These are phyloP conservation scores for Suhomyces emberorum DNA, from an alignment of 805 yeast genomes.

Conservation along the genomic window DNA sequence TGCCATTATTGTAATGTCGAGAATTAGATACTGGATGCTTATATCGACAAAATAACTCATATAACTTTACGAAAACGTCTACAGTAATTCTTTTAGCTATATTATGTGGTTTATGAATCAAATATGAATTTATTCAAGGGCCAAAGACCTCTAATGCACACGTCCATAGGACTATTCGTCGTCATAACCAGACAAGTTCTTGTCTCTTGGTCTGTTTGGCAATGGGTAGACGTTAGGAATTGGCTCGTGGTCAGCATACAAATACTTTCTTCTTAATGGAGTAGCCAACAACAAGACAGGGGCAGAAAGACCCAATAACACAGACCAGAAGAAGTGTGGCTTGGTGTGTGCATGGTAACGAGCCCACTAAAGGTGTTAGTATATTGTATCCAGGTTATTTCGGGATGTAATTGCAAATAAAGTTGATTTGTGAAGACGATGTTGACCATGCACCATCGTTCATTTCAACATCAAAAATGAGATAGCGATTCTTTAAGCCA, in stretches of 20 bases:
- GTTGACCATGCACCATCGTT: too few relatives aligned
- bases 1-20: too few relatives aligned
- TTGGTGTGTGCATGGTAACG: constrained; percentile 74
- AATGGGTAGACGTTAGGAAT: constrained; percentile 61
- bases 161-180: constrained; percentile 29
- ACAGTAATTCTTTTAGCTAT: too few relatives aligned
- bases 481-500: too few relatives aligned
- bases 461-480: too few relatives aligned
- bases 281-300: constrained; percentile 62
- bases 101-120: too few relatives aligned
- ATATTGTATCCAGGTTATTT: too few relatives aligned
- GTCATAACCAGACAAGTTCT: constrained; percentile 50
- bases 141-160: constrained; percentile 4
- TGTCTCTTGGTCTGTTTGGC: constrained; percentile 54
- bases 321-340: constrained; percentile 70
- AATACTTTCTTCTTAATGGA: constrained; percentile 66
- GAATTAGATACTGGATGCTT: too few relatives aligned
- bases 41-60: too few relatives aligned
- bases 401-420: too few relatives aligned
- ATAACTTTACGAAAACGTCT: too few relatives aligned
- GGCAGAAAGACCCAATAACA: constrained; percentile 61
- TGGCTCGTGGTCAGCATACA: constrained; percentile 62
- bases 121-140: background rate
- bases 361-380: constrained; percentile 49
- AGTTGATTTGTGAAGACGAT: too few relatives aligned